Percentiles rank a stretch among this genome's conserved stretches.
phyloP scores from a whole-genome alignment of 306 rosid species.

The Cotoneaster glaucophyllus region DNA sequence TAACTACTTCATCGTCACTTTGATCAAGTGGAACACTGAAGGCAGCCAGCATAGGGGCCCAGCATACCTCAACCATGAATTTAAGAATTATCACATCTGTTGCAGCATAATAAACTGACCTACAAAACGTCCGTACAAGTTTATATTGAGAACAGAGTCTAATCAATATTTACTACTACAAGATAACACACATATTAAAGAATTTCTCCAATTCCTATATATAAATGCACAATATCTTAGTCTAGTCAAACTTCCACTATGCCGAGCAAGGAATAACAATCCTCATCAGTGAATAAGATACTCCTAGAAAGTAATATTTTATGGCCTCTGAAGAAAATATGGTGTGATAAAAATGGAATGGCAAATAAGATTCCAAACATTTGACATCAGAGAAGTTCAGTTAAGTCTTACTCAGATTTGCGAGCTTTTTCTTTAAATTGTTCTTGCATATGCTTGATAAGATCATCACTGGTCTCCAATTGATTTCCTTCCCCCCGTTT shows the following conservation, averaged over 20 bases:
- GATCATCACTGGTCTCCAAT: slow-evolving; percentile 94
- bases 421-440: slow-evolving; percentile 98
- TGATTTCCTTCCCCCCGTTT: slow-evolving; percentile 62
- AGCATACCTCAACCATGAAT: slow-evolving; percentile 97
- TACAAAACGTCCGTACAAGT: slow-evolving; percentile 36
- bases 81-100: slow-evolving; percentile 86
- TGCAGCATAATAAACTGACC: slow-evolving; percentile 96
- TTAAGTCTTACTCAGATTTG: slow-evolving; percentile 76
- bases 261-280: neutral
- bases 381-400: slow-evolving; percentile 1
- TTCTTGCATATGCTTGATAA: slow-evolving; percentile 91
- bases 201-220: neutral
- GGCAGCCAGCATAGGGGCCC: slow-evolving; percentile 99
- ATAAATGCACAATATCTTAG: neutral
- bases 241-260: neutral
- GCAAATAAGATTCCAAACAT: neutral
- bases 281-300: neutral
- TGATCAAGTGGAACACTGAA: slow-evolving; percentile 99
- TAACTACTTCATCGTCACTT: slow-evolving; percentile 86
- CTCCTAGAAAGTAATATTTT: neutral
- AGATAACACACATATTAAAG: neutral
- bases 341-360: neutral
- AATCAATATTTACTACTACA: neutral
- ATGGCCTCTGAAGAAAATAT: neutral
- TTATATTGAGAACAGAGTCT: slow-evolving; percentile 2